Conservation (phyloP, 2,329 filamentous ascomycete species). For the Colletotrichum theobromicola region DNA sequence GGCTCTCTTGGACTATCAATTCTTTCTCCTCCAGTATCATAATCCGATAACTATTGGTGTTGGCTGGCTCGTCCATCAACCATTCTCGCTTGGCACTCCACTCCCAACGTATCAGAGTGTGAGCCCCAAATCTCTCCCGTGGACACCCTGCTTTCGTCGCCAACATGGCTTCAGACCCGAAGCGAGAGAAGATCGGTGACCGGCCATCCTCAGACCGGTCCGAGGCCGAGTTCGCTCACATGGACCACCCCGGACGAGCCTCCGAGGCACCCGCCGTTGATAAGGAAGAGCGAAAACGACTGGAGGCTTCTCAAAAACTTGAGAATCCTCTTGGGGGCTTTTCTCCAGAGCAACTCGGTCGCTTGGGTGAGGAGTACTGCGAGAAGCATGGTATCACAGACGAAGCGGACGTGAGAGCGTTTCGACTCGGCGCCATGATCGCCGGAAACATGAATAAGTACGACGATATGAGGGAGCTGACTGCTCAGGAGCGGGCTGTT, state of each 20-base stretch:
- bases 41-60: background rate
- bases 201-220: background rate
- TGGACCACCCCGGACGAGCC: background rate
- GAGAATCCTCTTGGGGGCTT: conserved; percentile 47
- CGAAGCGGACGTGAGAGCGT: conserved; percentile 62
- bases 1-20: background rate
- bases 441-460: conserved; percentile 58
- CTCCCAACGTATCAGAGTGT: background rate
- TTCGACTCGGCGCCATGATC: conserved; percentile 64
- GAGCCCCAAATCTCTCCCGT: background rate
- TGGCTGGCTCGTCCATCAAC: background rate
- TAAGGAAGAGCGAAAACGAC: conserved; percentile 31
- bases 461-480: conserved; percentile 57
- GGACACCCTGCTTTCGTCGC: background rate
- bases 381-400: conserved; percentile 57
- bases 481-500: conserved; percentile 59
- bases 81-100: background rate
- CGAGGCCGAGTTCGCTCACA: background rate
- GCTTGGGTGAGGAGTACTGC: conserved; percentile 64
- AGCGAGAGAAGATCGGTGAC: background rate
- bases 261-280: conserved; percentile 20
- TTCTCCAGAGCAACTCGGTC: conserved; percentile 51
- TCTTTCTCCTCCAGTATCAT: background rate
- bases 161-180: background rate
- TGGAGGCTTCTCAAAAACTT: conserved; percentile 40